Evolutionary conservation across 371 early-diverging fungal genomes (phyloP), one percentile per base, ranked within the genome.

Genomic region (Apophysomyces sp.): DNA sequence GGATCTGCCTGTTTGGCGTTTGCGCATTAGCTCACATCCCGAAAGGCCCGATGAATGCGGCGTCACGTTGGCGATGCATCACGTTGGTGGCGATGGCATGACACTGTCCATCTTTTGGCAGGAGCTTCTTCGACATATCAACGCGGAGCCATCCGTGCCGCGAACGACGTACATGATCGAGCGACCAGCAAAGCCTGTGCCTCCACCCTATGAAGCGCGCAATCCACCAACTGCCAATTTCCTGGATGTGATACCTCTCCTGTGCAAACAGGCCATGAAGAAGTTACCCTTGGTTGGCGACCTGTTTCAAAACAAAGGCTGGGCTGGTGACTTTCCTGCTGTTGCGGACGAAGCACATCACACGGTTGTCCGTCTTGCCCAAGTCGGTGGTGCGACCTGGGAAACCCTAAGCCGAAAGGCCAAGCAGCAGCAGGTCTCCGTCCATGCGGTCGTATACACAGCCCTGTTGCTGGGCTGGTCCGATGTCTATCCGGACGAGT

Each of bases 21-120:
- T 80, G 3, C 41, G 41, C 28, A 21, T 67, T 65, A 21, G 52
- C 57, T 18, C 56, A 39, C 57, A 60, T 44, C 49, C 55, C 8
- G 53, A 56, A 11, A 31, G 65, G 15, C 31, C 31, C 11, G 52
- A 62, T 2, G 60, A 54, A 49, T 68, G 67, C 21, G 16, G 36
- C 28, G 52, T 73, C 1, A 58, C 52, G 1, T 62, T 70, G 5
- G 58, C 65, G 3, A 36, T 65, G 4, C 68, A 76, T 11, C 81
- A 80, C 34, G 55, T 66, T 8, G 67, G 76, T 31, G 59, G 39
- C 6, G 78, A 80, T 31, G 81, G 81, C n/a, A 69, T 63, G 56
- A 76, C 74, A 56, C 44, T 74, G 15, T 34, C 54, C 0, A 54
- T 64, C 0, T 72, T 80, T 51, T 74, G 70, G 72, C 41, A 56